phyloP scores from a whole-genome alignment of 331 rosid species.

The Malus hybrid region DNA sequence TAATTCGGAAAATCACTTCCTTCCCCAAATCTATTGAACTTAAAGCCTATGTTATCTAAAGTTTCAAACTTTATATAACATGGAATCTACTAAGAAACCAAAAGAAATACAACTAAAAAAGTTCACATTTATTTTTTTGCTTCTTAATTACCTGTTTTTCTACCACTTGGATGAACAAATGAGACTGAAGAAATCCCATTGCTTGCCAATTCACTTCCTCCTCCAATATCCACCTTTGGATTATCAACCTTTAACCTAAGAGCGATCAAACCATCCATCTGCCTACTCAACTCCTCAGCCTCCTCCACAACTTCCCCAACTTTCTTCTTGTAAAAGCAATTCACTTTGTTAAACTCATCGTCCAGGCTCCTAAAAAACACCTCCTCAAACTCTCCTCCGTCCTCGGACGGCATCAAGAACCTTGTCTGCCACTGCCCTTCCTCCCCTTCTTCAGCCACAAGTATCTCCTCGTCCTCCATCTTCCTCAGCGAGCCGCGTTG shows the following conservation, averaged over 20 bases:
- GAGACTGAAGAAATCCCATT: slow-evolving; percentile 18
- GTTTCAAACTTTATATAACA: not conserved
- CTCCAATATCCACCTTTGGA: slow-evolving; percentile 15
- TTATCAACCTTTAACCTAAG: slow-evolving; percentile 53
- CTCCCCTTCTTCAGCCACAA: slow-evolving; percentile 25
- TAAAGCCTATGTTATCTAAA: not conserved
- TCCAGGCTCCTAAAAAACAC: slow-evolving; percentile 55
- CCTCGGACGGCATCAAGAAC: slow-evolving; percentile 38
- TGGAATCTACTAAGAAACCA: not conserved
- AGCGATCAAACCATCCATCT: slow-evolving; percentile 72
- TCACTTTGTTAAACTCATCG: slow-evolving; percentile 65
- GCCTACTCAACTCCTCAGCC: slow-evolving; percentile 59
- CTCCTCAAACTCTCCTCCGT: slow-evolving; percentile 35
- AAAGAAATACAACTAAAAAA: too few species aligned
- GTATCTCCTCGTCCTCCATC: slow-evolving; percentile 48
- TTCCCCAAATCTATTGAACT: not conserved
- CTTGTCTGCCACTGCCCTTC: slow-evolving; percentile 37
- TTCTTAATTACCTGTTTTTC: not conserved
- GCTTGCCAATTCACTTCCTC: not conserved
- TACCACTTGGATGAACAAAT: slow-evolving; percentile 9
- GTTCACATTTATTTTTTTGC: too few species aligned
- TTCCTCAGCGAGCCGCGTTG: slow-evolving; percentile 22
- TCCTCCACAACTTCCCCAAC: slow-evolving; percentile 40
- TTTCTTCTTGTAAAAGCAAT: slow-evolving; percentile 40
- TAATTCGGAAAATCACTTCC: not conserved